Conservation (phyloP, 2,329 filamentous ascomycete genomes). For the Emydomyces testavorans region DNA sequence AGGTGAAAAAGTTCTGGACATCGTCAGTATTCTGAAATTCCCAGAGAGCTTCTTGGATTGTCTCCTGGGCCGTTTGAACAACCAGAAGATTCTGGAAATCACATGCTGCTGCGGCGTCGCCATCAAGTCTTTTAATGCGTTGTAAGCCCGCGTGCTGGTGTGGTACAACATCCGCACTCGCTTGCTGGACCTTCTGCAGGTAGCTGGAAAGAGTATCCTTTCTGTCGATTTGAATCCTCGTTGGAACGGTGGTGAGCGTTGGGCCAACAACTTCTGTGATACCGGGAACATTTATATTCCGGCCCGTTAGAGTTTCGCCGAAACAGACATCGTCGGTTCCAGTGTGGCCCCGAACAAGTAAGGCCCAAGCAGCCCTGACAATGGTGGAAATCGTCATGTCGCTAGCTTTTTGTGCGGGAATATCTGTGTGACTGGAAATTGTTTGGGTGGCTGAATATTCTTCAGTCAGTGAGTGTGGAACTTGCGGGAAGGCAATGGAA, state of each 20-base stretch:
- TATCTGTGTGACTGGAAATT: constrained; percentile 4
- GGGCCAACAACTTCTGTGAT: constrained; percentile 33
- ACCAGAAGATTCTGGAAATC: constrained; percentile 33
- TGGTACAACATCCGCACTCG: constrained; percentile 43
- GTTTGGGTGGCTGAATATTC: constrained; percentile 11
- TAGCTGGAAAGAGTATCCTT: constrained; percentile 35
- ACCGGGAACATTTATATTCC: constrained; percentile 29
- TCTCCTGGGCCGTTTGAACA: constrained; percentile 21
- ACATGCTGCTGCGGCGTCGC: constrained; percentile 31
- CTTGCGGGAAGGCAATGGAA: constrained; percentile 14
- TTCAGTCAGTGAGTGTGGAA: constrained; percentile 9
- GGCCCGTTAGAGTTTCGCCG: constrained; percentile 33
- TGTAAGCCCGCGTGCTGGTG: constrained; percentile 47
- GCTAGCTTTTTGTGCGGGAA: constrained; percentile 3
- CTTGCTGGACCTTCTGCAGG: constrained; percentile 43
- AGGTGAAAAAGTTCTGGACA: constrained; percentile 15
- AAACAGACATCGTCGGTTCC: constrained; percentile 32
- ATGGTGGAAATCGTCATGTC: constrained; percentile 24
- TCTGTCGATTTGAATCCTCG: constrained; percentile 26
- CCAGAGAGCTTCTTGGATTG: constrained; percentile 11
- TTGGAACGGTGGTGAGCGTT: constrained; percentile 33
- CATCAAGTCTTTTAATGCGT: constrained; percentile 41
- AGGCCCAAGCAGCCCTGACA: constrained; percentile 32
- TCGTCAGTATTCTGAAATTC: constrained; percentile 11
- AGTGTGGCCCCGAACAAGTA: constrained; percentile 28